Base-by-base conservation (phyloP, 257 asterid genomes). In the Cordia subcordata region DNA sequence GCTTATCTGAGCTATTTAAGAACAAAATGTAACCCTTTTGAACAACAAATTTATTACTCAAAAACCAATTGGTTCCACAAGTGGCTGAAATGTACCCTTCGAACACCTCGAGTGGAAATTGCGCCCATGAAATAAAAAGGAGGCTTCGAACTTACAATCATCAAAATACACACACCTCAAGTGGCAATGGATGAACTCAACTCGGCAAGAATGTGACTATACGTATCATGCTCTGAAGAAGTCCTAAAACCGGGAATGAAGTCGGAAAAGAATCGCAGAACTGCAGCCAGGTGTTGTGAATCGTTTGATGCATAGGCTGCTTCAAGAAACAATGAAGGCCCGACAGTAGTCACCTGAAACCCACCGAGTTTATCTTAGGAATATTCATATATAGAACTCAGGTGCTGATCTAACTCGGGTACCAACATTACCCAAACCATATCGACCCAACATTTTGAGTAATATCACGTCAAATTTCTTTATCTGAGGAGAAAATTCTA, bases 271-370 rank as follows among this genome's bases (percentile, higher is more conserved):
- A 86, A 86, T 68, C 99, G 79, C 18, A 92, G 70, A 60, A 88
- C 96, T 5, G 97, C 87, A 59, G 94, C 94, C 14, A 92, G 79
- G 60, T 81, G 92, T 67, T 82, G 96, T 15, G 91, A 79, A 63
- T 92, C 90, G 68, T 79, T 86, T 38, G 95, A 81, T 57, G 90
- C 80, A 69, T 73, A 67, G 53, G 96, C 96, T 50, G 99, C 86
- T 72, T 88, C 96, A 6, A 92, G 94, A 77, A 92, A 92, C 79
- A 88, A 64, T 16, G 99, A 75, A 37, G 99, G 96, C 39, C 66
- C 81, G 13, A 88, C 86, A 8, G 91, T 88, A 69, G 70, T 79
- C 55, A 92, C 99, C 99, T 88, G 95, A 69, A 68, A 71, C 27
- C 55, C 37, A 68, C 39, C 53, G 56, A 46, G n/a, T 23, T 16